A percentile compares a stretch with the other conserved stretches of the same genome.
Evolutionary conservation across 495 filamentous ascomycete genomes (phyloP).

Genomic region (Durotheca rogersii): DNA sequence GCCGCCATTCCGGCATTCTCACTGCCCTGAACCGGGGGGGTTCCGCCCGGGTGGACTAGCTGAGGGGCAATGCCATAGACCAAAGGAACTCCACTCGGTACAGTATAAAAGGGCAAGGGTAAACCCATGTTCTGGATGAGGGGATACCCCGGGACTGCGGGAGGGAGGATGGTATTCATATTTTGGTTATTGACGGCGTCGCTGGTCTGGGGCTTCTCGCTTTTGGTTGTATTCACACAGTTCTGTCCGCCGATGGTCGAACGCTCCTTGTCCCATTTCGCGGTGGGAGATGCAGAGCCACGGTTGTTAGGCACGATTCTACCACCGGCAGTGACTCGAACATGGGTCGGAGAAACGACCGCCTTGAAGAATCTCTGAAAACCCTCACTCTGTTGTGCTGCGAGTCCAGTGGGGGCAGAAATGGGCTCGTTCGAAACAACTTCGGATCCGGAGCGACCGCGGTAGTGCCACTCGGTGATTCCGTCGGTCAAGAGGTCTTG

Average conservation of each 20-base stretch:
- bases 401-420: conserved; percentile 45
- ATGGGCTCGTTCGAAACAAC: conserved; percentile 41
- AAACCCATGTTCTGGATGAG: conserved; percentile 28
- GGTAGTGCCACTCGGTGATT: conserved; percentile 43
- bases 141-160: conserved; percentile 13
- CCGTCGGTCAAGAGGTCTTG: conserved; percentile 4
- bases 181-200: conserved; percentile 13
- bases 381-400: conserved; percentile 52
- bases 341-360: conserved; percentile 55
- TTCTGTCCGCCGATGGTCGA: conserved; percentile 21
- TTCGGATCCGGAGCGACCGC: conserved; percentile 44
- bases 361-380: conserved; percentile 59
- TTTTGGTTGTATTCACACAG: conserved; percentile 10
- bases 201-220: conserved; percentile 5
- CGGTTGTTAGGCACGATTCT: conserved; percentile 59
- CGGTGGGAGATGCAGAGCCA: conserved; percentile 44
- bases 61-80: conserved; percentile 29
- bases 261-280: conserved; percentile 43
- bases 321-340: conserved; percentile 57
- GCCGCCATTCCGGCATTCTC: conserved; percentile 28
- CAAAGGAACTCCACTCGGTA: conserved; percentile 34
- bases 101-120: conserved; percentile 29
- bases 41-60: conserved; percentile 7
- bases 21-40: conserved; percentile 5
- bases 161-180: conserved; percentile 23